Evolutionary conservation across 1,284 basidiomycete species (phyloP).

Genomic region (Leccinum huronense): DNA sequence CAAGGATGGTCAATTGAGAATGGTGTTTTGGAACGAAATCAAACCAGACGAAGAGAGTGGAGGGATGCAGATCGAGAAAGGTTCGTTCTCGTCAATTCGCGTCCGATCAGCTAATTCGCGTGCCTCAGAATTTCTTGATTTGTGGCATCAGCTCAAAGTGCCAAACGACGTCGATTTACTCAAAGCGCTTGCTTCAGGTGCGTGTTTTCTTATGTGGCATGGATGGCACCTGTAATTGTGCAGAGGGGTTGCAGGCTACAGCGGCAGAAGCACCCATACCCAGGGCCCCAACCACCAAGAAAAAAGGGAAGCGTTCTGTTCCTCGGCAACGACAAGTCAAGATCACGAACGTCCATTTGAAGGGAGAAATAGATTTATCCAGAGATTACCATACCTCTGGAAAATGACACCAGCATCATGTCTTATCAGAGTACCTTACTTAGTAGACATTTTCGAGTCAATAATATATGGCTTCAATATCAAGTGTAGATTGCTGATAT

Average conservation of each 20-base stretch:
- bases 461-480: background rate
- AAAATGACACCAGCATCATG: conserved; percentile 17
- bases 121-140: conserved; percentile 72
- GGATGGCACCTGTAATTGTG: conserved; percentile 6
- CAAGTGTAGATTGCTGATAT: background rate
- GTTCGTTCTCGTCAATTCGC: conserved; percentile 40
- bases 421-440: background rate
- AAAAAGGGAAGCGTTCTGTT: conserved; percentile 79
- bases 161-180: conserved; percentile 83
- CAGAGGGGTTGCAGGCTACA: conserved; percentile 77
- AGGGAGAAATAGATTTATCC: conserved; percentile 79
- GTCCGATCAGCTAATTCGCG: conserved; percentile 6
- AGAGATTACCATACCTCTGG: conserved; percentile 55
- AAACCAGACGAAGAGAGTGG: conserved; percentile 70
- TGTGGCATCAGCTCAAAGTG: conserved; percentile 83
- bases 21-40: conserved; percentile 92
- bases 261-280: conserved; percentile 54
- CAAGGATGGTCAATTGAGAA: conserved; percentile 80
- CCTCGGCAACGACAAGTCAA: conserved; percentile 73
- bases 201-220: conserved; percentile 14
- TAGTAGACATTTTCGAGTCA: background rate
- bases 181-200: conserved; percentile 70
- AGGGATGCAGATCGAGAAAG: conserved; percentile 74
- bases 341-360: conserved; percentile 86
- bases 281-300: conserved; percentile 58